phyloP scores from a whole-genome alignment of 768 basidiomycete genomes.

The Trametes meyenii region DNA sequence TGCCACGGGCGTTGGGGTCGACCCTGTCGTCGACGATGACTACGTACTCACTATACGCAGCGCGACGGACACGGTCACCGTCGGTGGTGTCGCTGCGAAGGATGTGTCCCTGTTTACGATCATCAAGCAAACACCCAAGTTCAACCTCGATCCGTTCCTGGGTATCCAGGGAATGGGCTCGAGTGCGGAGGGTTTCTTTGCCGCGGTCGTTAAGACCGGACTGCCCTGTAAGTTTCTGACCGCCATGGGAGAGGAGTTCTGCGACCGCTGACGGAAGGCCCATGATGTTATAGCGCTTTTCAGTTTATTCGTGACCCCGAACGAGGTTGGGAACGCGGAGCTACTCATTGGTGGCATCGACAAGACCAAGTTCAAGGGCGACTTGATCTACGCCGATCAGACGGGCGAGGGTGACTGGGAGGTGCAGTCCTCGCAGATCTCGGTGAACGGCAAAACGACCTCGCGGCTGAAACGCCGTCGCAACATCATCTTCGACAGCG shows the following conservation, averaged over 20 bases:
- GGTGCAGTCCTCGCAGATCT: conserved; percentile 47
- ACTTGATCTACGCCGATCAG: conserved; percentile 46
- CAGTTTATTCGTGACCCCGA: conserved; percentile 53
- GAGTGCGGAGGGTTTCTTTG: conserved; percentile 53
- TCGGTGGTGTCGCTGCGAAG: conserved; percentile 46
- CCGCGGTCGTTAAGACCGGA: conserved; percentile 47
- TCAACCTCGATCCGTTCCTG: conserved; percentile 57
- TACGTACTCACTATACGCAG: conserved; percentile 50
- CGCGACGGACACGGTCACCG: conserved; percentile 50
- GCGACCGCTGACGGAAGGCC: background rate
- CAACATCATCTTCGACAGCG: conserved; percentile 58
- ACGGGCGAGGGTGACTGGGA: conserved; percentile 46
- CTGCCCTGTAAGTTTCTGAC: conserved; percentile 46
- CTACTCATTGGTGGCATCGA: conserved; percentile 58
- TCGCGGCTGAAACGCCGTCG: conserved; percentile 43
- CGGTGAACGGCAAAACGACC: conserved; percentile 56
- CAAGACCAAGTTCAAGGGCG: conserved; percentile 52
- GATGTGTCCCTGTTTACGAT: conserved; percentile 50
- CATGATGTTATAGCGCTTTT: conserved; percentile 43
- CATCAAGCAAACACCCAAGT: conserved; percentile 54
- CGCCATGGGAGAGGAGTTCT: background rate
- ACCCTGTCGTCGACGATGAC: conserved; percentile 52
- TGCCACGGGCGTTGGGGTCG: conserved; percentile 54
- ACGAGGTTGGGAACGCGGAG: conserved; percentile 42
- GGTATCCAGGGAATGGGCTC: conserved; percentile 61